These are phyloP conservation scores for Solanum etuberosum DNA, from an alignment of 257 asterid genomes.

Conservation along the genomic window DNA sequence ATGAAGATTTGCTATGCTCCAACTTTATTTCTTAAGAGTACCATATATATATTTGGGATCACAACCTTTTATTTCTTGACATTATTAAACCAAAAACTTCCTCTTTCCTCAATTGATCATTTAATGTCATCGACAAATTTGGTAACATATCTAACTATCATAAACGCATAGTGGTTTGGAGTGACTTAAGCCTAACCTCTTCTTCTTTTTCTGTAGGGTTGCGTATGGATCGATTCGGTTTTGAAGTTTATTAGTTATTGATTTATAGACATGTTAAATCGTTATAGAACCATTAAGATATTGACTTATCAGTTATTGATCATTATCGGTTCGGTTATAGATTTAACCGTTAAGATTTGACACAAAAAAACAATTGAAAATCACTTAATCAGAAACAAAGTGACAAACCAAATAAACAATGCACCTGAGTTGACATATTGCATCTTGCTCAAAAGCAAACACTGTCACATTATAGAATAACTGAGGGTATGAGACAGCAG, in stretches of 20 bases:
- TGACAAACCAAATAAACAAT: too few species aligned
- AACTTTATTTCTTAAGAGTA: background rate
- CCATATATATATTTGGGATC: background rate
- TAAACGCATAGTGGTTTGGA: background rate
- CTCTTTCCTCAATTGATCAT: background rate
- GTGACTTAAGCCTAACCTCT: background rate
- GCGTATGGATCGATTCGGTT: too few species aligned
- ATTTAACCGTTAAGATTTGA: too few species aligned
- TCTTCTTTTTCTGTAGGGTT: background rate
- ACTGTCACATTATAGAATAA: too few species aligned
- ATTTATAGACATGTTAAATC: too few species aligned
- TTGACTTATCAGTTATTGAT: background rate
- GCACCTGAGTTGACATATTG: background rate
- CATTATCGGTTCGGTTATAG: background rate
- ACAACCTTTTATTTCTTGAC: background rate
- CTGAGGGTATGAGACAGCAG: too few species aligned
- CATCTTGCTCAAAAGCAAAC: too few species aligned
- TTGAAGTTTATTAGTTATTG: background rate
- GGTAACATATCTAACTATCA: background rate
- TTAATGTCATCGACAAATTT: background rate
- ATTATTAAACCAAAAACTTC: slow-evolving; percentile 6
- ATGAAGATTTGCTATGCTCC: background rate
- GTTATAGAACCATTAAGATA: background rate
- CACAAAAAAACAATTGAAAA: background rate
- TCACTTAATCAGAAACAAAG: too few species aligned